Conservation (phyloP, 345 rosid genomes). For the Carallia brachiata region DNA sequence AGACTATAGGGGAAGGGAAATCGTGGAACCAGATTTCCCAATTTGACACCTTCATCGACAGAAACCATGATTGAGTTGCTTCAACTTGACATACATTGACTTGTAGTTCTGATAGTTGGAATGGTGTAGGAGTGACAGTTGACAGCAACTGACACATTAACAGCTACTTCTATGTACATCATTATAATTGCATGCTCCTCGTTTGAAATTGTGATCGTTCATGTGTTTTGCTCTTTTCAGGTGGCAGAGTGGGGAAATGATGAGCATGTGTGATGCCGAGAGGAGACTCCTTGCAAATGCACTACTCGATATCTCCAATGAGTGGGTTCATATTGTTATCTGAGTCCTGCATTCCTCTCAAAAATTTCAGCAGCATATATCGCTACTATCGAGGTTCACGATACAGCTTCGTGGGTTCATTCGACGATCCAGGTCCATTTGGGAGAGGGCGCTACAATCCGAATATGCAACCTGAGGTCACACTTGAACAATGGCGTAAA, state of each 20-base stretch:
- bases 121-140: background rate
- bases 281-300: conserved; percentile 89
- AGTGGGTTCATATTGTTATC: conserved; percentile 90
- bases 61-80: background rate
- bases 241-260: conserved; percentile 81
- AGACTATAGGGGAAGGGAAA: background rate
- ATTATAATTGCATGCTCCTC: background rate
- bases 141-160: background rate
- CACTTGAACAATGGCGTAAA: conserved; percentile 79
- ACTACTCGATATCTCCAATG: conserved; percentile 78
- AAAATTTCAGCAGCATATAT: conserved; percentile 61
- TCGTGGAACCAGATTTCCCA: background rate
- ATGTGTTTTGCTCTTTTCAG: conserved; percentile 30
- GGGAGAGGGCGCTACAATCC: conserved; percentile 76
- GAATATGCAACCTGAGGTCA: conserved; percentile 67
- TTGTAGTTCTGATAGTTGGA: background rate
- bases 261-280: conserved; percentile 96
- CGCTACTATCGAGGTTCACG: conserved; percentile 56
- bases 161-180: background rate
- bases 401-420: conserved; percentile 75
- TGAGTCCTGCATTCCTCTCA: conserved; percentile 86
- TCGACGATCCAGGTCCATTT: conserved; percentile 67
- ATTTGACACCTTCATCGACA: background rate
- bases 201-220: background rate
- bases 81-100: background rate